These are phyloP conservation scores for Chaetomiaceae sp. DNA, from an alignment of 2,329 filamentous ascomycete species.

Conservation along the genomic window DNA sequence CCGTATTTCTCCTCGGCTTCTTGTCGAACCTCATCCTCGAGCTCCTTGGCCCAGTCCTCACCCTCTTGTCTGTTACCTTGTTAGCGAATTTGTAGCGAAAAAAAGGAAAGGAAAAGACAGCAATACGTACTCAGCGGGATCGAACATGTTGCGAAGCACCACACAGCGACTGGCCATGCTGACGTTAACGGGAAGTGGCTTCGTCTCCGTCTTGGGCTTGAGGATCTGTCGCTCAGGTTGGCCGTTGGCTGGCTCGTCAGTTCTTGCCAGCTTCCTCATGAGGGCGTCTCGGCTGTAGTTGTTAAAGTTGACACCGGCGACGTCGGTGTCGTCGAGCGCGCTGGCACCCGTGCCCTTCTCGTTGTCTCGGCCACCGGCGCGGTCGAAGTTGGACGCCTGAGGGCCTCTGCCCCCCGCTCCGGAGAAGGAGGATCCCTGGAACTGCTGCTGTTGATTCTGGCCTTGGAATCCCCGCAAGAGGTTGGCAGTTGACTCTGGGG, in stretches of 20 bases:
- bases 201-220: slow-evolving; percentile 74
- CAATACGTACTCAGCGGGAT: slow-evolving; percentile 74
- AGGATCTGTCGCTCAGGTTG: slow-evolving; percentile 59
- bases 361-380: slow-evolving; percentile 80
- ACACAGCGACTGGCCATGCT: slow-evolving; percentile 93
- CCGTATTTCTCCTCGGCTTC: slow-evolving; percentile 97
- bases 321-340: slow-evolving; percentile 94
- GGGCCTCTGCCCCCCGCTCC: slow-evolving; percentile 82
- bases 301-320: slow-evolving; percentile 98
- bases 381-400: slow-evolving; percentile 84
- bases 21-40: slow-evolving; percentile 86
- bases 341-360: slow-evolving; percentile 89
- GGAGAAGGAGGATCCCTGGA: slow-evolving; percentile 87
- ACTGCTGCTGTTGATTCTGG: slow-evolving; percentile 64
- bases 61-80: slow-evolving; percentile 66
- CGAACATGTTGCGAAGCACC: slow-evolving; percentile 92
- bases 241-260: slow-evolving; percentile 67
- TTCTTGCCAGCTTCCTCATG: slow-evolving; percentile 97
- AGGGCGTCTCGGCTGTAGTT: slow-evolving; percentile 97
- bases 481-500: slow-evolving; percentile 90
- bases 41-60: slow-evolving; percentile 83
- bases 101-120: neutral
- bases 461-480: slow-evolving; percentile 88
- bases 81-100: slow-evolving; percentile 30
- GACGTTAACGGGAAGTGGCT: slow-evolving; percentile 76